Evolutionary conservation across 1,139 yeast genomes (phyloP), one percentile per base, ranked within the genome.

Genomic region (Lipomyces yarrowii): DNA sequence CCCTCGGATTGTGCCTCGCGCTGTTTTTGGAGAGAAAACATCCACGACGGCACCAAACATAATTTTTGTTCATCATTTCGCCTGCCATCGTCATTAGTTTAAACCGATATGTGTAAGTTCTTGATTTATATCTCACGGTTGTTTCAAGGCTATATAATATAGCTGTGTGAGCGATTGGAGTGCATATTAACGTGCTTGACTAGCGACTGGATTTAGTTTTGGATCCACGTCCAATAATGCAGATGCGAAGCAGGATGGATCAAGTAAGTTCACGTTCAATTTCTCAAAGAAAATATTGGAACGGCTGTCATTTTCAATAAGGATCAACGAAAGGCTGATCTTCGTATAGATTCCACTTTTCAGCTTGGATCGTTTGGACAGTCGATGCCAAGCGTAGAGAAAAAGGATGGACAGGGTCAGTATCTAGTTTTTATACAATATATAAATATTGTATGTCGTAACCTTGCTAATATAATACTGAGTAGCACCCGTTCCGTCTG

Each of bases 221-320:
- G 55, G 55, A 15, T 52, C 55, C 18, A 33, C 55, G 55, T 52
- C 55, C 33, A 52, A 23, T 21, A 52, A 30, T 52, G 23, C 61
- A n/a, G 63, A 61, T 52, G 60, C 56, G 39, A 61, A 51, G 42
- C 56, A 61, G 37, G 63, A 61, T 51, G 59, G 57, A 35, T 37
- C 58, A n/a, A 32, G 63, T 60, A 35, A 21, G 63, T 26, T 23
- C 18, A 18, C n/a, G 8, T n/a, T 10, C 39, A 15, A n/a, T 21
- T 21, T 59, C 13, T 6, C n/a, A 5, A 18, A 26, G 55, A 26
- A 30, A 10, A 18, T 52, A 26, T 13, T 52, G 21, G 54, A 26
- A 2, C 3, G n/a, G 55, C 39, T 18, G 1, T 13, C n/a, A 6
- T 23, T 33, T 30, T 51, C 51, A 32, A 4, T 33, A 7, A n/a